These are phyloP conservation scores for Camellia japonica DNA, from an alignment of 148 eudicot genomes.

Conservation along the genomic window DNA sequence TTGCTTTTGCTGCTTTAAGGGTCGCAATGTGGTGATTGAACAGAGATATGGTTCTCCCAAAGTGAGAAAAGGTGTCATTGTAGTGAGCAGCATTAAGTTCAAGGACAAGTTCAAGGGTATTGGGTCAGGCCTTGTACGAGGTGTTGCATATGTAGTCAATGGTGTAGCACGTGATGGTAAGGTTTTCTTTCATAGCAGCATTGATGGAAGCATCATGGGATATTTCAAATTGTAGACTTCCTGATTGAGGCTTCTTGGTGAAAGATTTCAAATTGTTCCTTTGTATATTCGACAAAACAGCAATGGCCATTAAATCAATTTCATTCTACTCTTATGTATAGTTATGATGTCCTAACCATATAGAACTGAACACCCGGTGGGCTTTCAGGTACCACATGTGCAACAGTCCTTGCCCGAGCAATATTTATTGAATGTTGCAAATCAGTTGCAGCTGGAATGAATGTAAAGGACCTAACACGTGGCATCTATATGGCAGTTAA, in stretches of 20 bases:
- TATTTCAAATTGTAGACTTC: neutral
- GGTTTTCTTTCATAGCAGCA: neutral
- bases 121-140: conserved; percentile 59
- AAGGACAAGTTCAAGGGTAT: conserved; percentile 54
- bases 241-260: neutral
- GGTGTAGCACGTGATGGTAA: conserved; percentile 65
- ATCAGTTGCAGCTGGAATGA: conserved; percentile 61
- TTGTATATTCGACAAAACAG: neutral
- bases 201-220: neutral
- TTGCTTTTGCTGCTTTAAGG: conserved; percentile 27
- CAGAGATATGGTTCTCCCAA: conserved; percentile 67
- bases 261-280: neutral
- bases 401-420: conserved; percentile 55
- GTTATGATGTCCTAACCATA: neutral
- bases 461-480: conserved; percentile 48
- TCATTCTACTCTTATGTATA: neutral
- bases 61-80: conserved; percentile 63
- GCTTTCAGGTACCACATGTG: conserved; percentile 53
- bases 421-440: conserved; percentile 54
- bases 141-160: conserved; percentile 58
- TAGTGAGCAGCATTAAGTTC: conserved; percentile 55
- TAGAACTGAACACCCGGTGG: neutral
- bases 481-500: conserved; percentile 49
- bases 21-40: conserved; percentile 58
- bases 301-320: neutral